Percentiles rank a stretch among this genome's conserved stretches.
phyloP scores from a whole-genome alignment of 2,329 filamentous ascomycete genomes.

The Mariannaea sp. region DNA sequence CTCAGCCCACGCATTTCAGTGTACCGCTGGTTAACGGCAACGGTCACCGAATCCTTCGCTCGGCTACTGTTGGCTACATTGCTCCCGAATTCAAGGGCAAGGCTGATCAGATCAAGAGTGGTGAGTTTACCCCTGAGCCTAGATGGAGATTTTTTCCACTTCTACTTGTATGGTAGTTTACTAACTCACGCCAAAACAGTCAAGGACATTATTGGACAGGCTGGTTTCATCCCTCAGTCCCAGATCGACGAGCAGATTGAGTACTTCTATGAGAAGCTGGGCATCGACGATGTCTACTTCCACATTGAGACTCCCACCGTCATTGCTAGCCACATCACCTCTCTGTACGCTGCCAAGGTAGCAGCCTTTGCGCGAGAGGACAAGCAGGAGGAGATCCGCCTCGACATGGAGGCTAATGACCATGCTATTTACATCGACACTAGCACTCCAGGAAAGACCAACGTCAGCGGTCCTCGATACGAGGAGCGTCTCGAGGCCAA shows the following conservation, averaged over 20 bases:
- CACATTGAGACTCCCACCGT: constrained; percentile 84
- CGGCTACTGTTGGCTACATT: constrained; percentile 91
- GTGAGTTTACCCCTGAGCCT: constrained; percentile 50
- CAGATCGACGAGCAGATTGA: constrained; percentile 84
- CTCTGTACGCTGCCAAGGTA: constrained; percentile 94
- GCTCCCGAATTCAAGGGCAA: constrained; percentile 94
- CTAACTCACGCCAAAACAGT: constrained; percentile 58
- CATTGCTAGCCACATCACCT: constrained; percentile 93
- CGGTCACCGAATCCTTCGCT: constrained; percentile 77
- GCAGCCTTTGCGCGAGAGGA: constrained; percentile 92
- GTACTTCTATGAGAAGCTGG: constrained; percentile 98
- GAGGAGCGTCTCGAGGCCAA: constrained; percentile 93
- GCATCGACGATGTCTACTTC: constrained; percentile 99
- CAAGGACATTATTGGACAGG: constrained; percentile 76
- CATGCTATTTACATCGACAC: constrained; percentile 99
- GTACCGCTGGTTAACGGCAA: constrained; percentile 64
- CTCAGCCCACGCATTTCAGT: constrained; percentile 84
- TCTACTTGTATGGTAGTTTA: neutral
- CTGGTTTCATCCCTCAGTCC: constrained; percentile 82
- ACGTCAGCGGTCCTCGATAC: constrained; percentile 81
- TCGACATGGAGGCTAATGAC: constrained; percentile 93
- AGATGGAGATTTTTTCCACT: too few species aligned
- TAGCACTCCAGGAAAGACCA: constrained; percentile 82
- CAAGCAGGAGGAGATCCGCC: constrained; percentile 88
- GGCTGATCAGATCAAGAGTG: constrained; percentile 83